Conservation (phyloP, 2,329 filamentous ascomycete genomes). For the Colletotrichum tabaci region DNA sequence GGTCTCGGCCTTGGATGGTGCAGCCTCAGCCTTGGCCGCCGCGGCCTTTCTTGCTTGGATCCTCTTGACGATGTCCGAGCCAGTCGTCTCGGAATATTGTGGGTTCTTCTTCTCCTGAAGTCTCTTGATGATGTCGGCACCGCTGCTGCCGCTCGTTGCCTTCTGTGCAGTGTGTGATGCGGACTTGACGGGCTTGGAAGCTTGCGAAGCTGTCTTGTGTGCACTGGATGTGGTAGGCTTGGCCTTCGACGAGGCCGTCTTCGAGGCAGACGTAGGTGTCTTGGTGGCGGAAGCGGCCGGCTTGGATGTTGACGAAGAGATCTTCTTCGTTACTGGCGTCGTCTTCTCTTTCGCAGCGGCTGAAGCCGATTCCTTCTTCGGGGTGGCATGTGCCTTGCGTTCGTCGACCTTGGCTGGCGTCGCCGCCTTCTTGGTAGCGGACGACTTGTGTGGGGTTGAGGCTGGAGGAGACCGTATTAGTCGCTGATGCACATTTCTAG, state of each 20-base stretch:
- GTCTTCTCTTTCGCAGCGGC: conserved; percentile 12
- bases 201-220: conserved; percentile 4
- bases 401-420: background rate
- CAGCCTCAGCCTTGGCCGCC: conserved; percentile 6
- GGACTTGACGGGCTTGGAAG: conserved; percentile 1
- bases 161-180: background rate
- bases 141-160: background rate
- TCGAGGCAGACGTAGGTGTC: background rate
- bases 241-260: background rate
- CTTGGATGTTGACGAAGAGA: conserved; percentile 4
- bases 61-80: conserved; percentile 28
- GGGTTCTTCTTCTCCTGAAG: conserved; percentile 26
- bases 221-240: background rate
- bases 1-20: background rate
- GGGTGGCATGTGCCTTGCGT: conserved; percentile 11
- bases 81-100: conserved; percentile 10
- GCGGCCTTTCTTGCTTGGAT: conserved; percentile 28
- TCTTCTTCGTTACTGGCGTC: conserved; percentile 17
- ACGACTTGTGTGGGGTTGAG: conserved; percentile 20
- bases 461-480: conserved; percentile 12
- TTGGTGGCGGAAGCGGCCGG: conserved; percentile 1
- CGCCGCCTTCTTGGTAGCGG: conserved; percentile 12
- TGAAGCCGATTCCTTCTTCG: conserved; percentile 9
- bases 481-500: too few relatives aligned
- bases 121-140: conserved; percentile 17